Evolutionary conservation across 331 rosid species (phyloP).

Genomic region (Quercus lobata): DNA sequence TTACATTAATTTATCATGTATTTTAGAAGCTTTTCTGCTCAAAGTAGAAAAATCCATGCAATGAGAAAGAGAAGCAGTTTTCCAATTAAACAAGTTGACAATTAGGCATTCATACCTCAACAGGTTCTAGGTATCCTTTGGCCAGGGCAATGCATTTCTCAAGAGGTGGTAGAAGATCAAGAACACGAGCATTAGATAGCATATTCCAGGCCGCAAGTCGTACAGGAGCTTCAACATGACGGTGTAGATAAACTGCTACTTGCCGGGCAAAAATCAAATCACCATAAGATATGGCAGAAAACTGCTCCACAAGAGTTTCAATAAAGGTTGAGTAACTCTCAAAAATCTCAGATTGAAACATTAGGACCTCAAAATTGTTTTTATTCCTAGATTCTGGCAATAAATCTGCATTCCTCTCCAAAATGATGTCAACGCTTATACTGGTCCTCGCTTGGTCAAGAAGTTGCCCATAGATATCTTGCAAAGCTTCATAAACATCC

Average conservation of each 20-base stretch:
- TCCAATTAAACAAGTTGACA: constrained; percentile 2
- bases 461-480: constrained; percentile 76
- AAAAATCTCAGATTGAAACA: constrained; percentile 70
- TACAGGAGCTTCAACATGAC: constrained; percentile 63
- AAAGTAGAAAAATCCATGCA: neutral
- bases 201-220: constrained; percentile 86
- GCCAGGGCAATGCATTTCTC: constrained; percentile 63
- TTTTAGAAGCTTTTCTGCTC: neutral
- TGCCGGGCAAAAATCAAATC: constrained; percentile 81
- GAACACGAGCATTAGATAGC: constrained; percentile 67
- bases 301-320: constrained; percentile 88
- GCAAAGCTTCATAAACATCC: constrained; percentile 73
- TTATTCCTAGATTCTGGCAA: constrained; percentile 26
- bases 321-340: constrained; percentile 69
- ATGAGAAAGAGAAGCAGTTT: neutral
- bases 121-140: constrained; percentile 83
- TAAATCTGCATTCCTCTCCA: constrained; percentile 4
- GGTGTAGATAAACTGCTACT: constrained; percentile 79
- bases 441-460: constrained; percentile 51
- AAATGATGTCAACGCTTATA: constrained; percentile 18
- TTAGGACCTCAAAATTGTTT: constrained; percentile 45
- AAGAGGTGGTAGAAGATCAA: constrained; percentile 84
- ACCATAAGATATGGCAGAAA: constrained; percentile 86
- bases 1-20: neutral
- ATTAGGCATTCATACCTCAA: constrained; percentile 57